A percentile compares a stretch with the other conserved stretches of the same genome.
These are phyloP conservation scores for Termitomyces sp. DNA, from an alignment of 768 basidiomycete species.

Conservation along the genomic window DNA sequence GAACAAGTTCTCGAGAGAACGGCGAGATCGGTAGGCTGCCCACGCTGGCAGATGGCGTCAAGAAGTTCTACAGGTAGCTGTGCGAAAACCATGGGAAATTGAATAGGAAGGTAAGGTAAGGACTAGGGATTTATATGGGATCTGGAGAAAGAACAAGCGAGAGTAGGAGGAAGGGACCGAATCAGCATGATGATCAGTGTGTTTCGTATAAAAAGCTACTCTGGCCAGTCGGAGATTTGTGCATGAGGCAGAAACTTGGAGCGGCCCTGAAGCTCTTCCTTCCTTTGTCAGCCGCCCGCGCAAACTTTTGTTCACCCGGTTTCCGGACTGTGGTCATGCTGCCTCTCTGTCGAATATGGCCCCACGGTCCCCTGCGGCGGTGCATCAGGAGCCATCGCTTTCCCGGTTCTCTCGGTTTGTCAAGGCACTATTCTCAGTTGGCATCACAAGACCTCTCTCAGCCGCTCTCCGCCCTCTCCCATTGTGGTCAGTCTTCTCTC, in stretches of 20 bases:
- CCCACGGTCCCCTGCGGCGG: constrained; percentile 8
- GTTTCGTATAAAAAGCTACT: constrained; percentile 21
- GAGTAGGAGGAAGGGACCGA: constrained; percentile 17
- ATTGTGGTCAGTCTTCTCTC: constrained; percentile 35
- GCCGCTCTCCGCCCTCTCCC: constrained; percentile 21
- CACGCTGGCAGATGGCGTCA: constrained; percentile 43
- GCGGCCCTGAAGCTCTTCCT: constrained; percentile 16
- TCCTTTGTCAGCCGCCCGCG: constrained; percentile 6
- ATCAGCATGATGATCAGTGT: constrained; percentile 25
- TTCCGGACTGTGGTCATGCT: constrained; percentile 15
- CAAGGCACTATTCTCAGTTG: constrained; percentile 21
- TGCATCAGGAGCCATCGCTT: constrained; percentile 9
- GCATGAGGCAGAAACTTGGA: constrained; percentile 18
- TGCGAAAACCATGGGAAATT: constrained; percentile 41
- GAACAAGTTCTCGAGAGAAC: constrained; percentile 45
- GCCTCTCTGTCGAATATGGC: constrained; percentile 11
- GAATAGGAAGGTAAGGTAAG: constrained; percentile 23
- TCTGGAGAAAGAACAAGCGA: constrained; percentile 6
- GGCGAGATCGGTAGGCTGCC: constrained; percentile 38
- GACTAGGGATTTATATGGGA: constrained; percentile 22
- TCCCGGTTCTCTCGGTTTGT: constrained; percentile 13
- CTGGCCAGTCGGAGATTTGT: constrained; percentile 17
- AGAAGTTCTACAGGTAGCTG: constrained; percentile 63
- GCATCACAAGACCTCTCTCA: constrained; percentile 22
- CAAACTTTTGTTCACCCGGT: constrained; percentile 12